Evolutionary conservation across 176 grass and related monocot genomes (phyloP), one percentile per base, ranked within the genome.

Genomic region (Cenchrus americanus): DNA sequence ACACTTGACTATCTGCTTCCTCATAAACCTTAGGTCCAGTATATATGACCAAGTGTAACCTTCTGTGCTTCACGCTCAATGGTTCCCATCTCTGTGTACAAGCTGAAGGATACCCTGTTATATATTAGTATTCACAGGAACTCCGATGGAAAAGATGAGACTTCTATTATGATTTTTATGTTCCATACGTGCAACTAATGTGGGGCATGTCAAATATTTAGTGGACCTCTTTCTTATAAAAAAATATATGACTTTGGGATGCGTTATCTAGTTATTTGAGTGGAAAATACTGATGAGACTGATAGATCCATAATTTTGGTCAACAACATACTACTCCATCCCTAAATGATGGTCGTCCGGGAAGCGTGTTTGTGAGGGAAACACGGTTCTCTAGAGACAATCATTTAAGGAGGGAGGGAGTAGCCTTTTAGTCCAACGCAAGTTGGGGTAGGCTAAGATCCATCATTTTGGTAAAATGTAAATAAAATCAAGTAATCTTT

Each of bases 221-320:
- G 23, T 62, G 22, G 18, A 1, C 3, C 34, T 57, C 50, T 82
- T 73, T 30, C 6, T n/a, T 73, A 57, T 62, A 12, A 27, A 53
- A 37, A 71, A 13, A 73, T 50, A 75, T 48, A 58, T 84, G 82
- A 1, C 22, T 21, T 84, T 75, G 14, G 43, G 47, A 74, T 75
- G 47, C 13, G 34, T 37, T 84, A 24, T 52, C 15, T 19, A 84
- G 32, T 43, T n/a, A n/a, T 52, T 51, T 62, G 40, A 27, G 27
- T 19, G 34, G 23, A 12, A 62, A 82, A 73, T 61, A 63, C 6
- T 48, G 47, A 13, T 76, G 50, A 66, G 46, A 34, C 46, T 62
- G 55, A 5, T 77, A 46, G 23, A 53, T 46, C 14, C 22, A 44
- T 62, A 62, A 43, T 8, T 46, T 14, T 24, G 7, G 13, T 60